Percentiles rank a stretch among this genome's conserved stretches.
Evolutionary conservation across 1,139 yeast species (phyloP).

Genomic region (Lodderomyces pseudojiufengensis): DNA sequence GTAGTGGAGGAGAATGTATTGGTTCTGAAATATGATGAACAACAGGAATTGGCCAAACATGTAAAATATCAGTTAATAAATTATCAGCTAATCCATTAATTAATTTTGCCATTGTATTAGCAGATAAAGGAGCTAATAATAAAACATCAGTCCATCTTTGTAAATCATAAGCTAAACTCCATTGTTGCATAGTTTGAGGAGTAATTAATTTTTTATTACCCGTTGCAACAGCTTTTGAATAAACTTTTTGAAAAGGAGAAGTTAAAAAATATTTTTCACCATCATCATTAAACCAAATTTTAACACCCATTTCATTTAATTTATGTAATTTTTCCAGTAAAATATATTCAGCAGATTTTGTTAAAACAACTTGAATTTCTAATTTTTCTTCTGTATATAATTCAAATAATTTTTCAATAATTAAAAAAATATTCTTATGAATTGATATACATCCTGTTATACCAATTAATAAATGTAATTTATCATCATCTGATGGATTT

Average conservation of each 20-base stretch:
- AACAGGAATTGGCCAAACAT: constrained; percentile 24
- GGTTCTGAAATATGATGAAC: constrained; percentile 4
- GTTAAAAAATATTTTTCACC: constrained; percentile 19
- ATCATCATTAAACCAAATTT: constrained; percentile 28
- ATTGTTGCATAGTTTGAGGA: constrained; percentile 15
- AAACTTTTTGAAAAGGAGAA: constrained; percentile 13
- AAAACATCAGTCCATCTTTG: constrained; percentile 33
- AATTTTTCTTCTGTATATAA: constrained; percentile 22
- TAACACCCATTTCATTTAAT: constrained; percentile 25
- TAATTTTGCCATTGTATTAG: constrained; percentile 29
- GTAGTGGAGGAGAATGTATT: constrained; percentile 4
- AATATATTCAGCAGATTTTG: constrained; percentile 28
- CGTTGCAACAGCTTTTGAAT: constrained; percentile 12
- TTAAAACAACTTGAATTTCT: constrained; percentile 27
- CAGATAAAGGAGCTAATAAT: constrained; percentile 29
- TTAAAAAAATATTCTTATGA: constrained; percentile 22
- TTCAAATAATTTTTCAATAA: constrained; percentile 27
- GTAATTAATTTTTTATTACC: constrained; percentile 7
- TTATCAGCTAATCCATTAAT: constrained; percentile 27
- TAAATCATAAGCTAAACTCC: constrained; percentile 20
- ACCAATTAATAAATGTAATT: constrained; percentile 26
- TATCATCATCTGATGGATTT: constrained; percentile 12
- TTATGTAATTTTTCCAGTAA: constrained; percentile 22
- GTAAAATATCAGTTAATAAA: constrained; percentile 24
- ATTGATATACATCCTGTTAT: constrained; percentile 28